Evolutionary conservation across 129 eudicot species (phyloP), one percentile per base, ranked within the genome.

Genomic region (Chrysanthemum makinoi): DNA sequence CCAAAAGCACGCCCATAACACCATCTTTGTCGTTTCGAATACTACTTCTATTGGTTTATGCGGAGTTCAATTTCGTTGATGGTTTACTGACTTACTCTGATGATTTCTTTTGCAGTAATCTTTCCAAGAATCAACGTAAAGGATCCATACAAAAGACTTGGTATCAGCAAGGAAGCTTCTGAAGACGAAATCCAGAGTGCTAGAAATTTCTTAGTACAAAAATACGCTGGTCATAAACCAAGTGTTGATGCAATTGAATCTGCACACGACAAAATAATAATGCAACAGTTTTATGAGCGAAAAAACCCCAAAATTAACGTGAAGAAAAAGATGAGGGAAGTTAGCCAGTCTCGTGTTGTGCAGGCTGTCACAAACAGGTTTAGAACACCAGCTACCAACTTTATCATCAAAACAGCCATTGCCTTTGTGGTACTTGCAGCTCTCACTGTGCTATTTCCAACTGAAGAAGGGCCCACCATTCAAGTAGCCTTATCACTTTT

Each of bases 381-480:
- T 72, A 79, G 90, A 67, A 87, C 96, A 61, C 99, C 99, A 46
- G 68, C 93, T 50, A 85, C 79, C 19, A 86, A 83, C n/a, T 84
- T 89, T 81, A 94, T 94, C 22, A 74, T 90, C 65, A 87, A 82
- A 69, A 90, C 99, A 17, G 75, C 91, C 63, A 63, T 76, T 49
- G 91, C 85, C 28, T 94, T 89, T 72, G 60, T 87, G 54, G 76
- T 81, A 61, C 99, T 94, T 58, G 99, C 97, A 59, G 96, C 80
- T 71, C 87, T 94, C 35, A 94, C 99, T 7, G 89, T 90, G 24
- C 84, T 94, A 71, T 94, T 84, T 68, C 99, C 99, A 59, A 94
- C 99, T 5, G 96, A 90, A 82, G 99, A 94, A 75, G 99, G 99
- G 65, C 99, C 99, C 43, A 94, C 99, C 44, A 83, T 94, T 80